Base-by-base conservation (phyloP, 768 basidiomycete species). In the Mycena vitilis region DNA sequence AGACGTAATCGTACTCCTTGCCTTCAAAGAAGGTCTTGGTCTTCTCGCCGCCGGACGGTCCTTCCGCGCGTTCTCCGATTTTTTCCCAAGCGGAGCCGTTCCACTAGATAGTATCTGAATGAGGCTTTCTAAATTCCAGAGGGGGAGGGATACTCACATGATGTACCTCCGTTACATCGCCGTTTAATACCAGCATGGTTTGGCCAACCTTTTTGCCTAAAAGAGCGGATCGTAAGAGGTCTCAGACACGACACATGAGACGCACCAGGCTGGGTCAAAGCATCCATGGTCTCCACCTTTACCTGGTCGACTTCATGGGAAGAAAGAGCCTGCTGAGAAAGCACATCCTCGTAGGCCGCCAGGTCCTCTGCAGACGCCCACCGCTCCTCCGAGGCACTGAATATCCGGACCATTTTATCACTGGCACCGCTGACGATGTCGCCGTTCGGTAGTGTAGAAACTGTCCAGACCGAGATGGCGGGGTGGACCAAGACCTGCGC, bases 1-100 rank as follows among this genome's bases (percentile, higher is more conserved):
- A 98, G n/a, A 99, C 97, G 75, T 98, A 98, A 80, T 99, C 98
- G 75, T 96, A 99, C 80, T 99, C 97, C 75, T 91, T 91, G 20
- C 98, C 98, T 73, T 95, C 71, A 57, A 69, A 72, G 52, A 57
- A 66, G 80, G 75, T 93, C 92, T n/a, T 98, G 85, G 79, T 96
- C 94, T 79, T 94, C 96, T 65, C 95, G 86, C n/a, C 91, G 89
- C 25, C 96, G 94, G 59, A 97, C 93, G 22, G 96, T 30, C 4
- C 96, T 75, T 98, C 98, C 5, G 96, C 95, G 7, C 99, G 96
- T 73, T 96, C 93, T 25, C 98, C 98, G 40, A 99, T 89, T 77
- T 96, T 97, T 78, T 95, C 88, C 98, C 98, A 99, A 30, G 84
- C 85, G 20, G 79, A 81, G 47, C 81, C 84, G 64, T 96, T 93